Base-by-base conservation (phyloP, 192 early-diverging fungal genomes). In the Coemansia sp. region DNA sequence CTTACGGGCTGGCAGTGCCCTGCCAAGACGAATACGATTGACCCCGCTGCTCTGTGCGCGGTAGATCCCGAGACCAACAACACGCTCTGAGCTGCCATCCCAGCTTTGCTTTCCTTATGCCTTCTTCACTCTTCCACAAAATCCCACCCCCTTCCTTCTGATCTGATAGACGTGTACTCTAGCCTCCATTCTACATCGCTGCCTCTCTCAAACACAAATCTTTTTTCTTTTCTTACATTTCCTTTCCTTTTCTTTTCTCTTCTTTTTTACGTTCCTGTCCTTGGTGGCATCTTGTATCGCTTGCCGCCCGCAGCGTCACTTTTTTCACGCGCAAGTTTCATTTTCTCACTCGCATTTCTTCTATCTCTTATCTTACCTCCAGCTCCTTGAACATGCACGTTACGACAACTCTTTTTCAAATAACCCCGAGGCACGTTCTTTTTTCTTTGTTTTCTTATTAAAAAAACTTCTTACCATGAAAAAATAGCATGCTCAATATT, bases 11-110 rank as follows among this genome's bases (percentile, higher is more conserved):
- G 80, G 80, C 80, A 83, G 64, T 77, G 80, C 67, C 69, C 75
- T 31, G 66, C 73, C 45, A 83, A 83, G 70, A 83, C 80, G 19
- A 83, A 76, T 72, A 83, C 80, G 63, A 83, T 83, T 45, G 80
- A 83, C 45, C 80, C 80, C 39, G 80, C 80, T 17, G 80, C 80
- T 72, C 60, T 83, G 69, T 83, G 80, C 70, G 80, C 80, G 53
- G 80, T 83, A 19, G 80, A 83, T 59, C 80, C 80, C n/a, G 80
- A 83, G 27, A 36, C 80, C 63, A 75, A 48, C 70, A 64, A 37
- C 70, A 64, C 73, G 41, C 68, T 83, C 17, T 78, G 70, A 73
- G 63, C 55, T 57, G 51, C n/a, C 44, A 25, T 14, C 55, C 42
- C 37, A 63, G 37, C 37, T 46, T 27, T 27, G 62, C 41, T 64